Conservation (phyloP, 2,329 filamentous ascomycete genomes). For the Aspergillus ochraceus region DNA sequence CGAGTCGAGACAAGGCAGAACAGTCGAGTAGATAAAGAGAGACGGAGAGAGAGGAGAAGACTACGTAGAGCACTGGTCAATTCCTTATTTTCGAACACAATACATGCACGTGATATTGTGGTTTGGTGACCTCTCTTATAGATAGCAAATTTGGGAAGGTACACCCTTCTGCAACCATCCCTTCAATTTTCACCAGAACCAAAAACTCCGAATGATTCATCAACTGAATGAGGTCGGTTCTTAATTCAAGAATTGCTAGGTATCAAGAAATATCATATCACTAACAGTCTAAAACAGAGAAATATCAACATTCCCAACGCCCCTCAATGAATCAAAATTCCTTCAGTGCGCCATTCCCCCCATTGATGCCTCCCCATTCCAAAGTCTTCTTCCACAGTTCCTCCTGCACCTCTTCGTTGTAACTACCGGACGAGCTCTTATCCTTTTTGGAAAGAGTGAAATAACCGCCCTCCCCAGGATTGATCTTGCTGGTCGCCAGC, state of each 20-base stretch:
- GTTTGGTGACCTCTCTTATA: background rate
- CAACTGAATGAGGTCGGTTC: background rate
- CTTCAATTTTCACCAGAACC: background rate
- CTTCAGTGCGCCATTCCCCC: background rate
- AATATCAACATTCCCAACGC: background rate
- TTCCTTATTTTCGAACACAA: background rate
- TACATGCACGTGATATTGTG: background rate
- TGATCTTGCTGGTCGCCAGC: background rate
- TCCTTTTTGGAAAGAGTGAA: background rate
- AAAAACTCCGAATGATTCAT: background rate
- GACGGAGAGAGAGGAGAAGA: background rate
- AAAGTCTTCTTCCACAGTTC: conserved; percentile 11
- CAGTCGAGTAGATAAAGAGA: too few relatives aligned
- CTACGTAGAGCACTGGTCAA: background rate
- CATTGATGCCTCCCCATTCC: conserved; percentile 1
- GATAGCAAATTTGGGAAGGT: background rate
- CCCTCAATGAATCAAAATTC: background rate
- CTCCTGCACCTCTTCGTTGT: conserved; percentile 1
- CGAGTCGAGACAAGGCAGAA: too few relatives aligned
- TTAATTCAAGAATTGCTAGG: too few relatives aligned
- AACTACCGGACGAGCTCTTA: background rate
- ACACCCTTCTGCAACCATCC: background rate
- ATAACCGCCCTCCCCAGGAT: background rate
- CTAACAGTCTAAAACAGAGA: background rate
- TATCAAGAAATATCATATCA: background rate